A percentile compares a stretch with the other conserved stretches of the same genome.
Conservation (phyloP, 106 monocot genomes). For the Platanthera zijinensis region DNA sequence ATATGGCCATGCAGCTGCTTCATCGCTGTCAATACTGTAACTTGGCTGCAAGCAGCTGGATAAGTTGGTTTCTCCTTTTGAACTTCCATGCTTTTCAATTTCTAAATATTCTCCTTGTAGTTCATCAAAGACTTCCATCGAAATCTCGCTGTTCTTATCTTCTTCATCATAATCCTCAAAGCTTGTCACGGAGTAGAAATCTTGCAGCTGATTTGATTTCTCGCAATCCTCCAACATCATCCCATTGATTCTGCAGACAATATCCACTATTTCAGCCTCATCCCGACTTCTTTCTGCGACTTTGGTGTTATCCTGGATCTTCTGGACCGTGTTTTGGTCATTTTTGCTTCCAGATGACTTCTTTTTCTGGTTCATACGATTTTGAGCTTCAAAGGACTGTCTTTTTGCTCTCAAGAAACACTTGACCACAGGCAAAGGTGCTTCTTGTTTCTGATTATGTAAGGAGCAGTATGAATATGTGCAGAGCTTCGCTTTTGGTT, state of each 20-base stretch:
- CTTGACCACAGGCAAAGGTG: constrained; percentile 29
- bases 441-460: constrained; percentile 36
- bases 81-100: background rate
- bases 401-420: constrained; percentile 33
- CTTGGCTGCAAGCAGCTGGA: too few species aligned
- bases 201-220: constrained; percentile 14
- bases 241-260: constrained; percentile 11
- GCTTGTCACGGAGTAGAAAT: constrained; percentile 5
- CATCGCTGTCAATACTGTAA: background rate
- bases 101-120: background rate
- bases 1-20: background rate
- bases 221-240: constrained; percentile 43
- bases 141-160: constrained; percentile 27
- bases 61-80: background rate
- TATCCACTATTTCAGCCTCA: constrained; percentile 1
- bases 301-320: too few species aligned
- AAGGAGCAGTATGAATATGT: constrained; percentile 65
- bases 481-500: constrained; percentile 39
- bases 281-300: background rate
- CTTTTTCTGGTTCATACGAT: constrained; percentile 22
- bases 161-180: constrained; percentile 6
- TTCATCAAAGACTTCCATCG: constrained; percentile 6
- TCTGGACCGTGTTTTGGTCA: too few species aligned
- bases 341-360: constrained; percentile 22
- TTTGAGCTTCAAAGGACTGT: constrained; percentile 35